Percentiles rank a stretch among this genome's conserved stretches.
Conservation (phyloP, 495 filamentous ascomycete species). For the Bombardia bombarda region DNA sequence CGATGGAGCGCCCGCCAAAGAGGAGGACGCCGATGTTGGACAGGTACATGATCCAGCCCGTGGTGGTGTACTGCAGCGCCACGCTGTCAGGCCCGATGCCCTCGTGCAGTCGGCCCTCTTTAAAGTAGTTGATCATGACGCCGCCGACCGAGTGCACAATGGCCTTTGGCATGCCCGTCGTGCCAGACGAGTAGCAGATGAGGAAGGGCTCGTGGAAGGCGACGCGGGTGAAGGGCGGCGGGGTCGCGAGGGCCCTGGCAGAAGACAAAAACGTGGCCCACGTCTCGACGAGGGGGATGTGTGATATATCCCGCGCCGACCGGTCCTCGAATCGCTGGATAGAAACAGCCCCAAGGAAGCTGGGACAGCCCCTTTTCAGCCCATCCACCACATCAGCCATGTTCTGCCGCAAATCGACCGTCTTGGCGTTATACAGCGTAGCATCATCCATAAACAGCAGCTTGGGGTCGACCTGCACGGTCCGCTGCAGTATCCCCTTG, state of each 20-base stretch:
- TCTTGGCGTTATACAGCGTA: slow-evolving; percentile 71
- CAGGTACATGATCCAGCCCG: slow-evolving; percentile 84
- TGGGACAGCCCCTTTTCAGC: slow-evolving; percentile 45
- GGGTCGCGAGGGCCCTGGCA: slow-evolving; percentile 28
- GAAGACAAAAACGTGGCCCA: slow-evolving; percentile 44
- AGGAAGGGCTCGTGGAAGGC: slow-evolving; percentile 63
- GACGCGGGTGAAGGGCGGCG: slow-evolving; percentile 47
- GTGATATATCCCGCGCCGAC: slow-evolving; percentile 48
- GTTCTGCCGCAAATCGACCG: slow-evolving; percentile 60
- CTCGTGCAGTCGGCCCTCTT: slow-evolving; percentile 56
- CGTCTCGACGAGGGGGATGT: slow-evolving; percentile 46
- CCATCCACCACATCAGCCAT: slow-evolving; percentile 59
- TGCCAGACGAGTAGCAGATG: slow-evolving; percentile 64
- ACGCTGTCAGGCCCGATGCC: slow-evolving; percentile 41
- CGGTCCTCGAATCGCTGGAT: slow-evolving; percentile 50
- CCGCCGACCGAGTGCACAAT: slow-evolving; percentile 67
- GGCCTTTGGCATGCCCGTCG: slow-evolving; percentile 67
- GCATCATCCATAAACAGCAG: slow-evolving; percentile 73
- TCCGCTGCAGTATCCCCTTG: slow-evolving; percentile 65
- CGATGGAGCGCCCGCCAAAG: slow-evolving; percentile 46
- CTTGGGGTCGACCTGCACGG: slow-evolving; percentile 62
- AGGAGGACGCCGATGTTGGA: slow-evolving; percentile 45
- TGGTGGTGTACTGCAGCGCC: slow-evolving; percentile 52
- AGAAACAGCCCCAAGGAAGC: slow-evolving; percentile 57
- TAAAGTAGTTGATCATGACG: slow-evolving; percentile 46